phyloP scores from a whole-genome alignment of 108 stramenopile species.

The Nitzschia putrida region DNA sequence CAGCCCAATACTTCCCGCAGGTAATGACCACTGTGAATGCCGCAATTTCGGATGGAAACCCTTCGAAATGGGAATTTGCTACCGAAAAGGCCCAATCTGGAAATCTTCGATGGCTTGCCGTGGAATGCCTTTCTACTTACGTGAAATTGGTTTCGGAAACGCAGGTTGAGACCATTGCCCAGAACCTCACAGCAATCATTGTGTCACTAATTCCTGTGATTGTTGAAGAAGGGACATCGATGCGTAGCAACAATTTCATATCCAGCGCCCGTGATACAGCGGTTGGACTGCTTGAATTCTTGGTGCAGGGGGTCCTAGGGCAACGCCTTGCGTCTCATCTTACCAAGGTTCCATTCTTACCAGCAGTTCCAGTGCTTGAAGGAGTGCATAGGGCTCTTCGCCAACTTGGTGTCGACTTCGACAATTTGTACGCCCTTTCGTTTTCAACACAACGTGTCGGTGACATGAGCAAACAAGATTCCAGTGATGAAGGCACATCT shows the following conservation, averaged over 20 bases:
- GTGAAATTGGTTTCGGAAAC: constrained; percentile 52
- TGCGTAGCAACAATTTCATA: neutral
- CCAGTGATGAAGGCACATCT: neutral
- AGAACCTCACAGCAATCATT: constrained; percentile 70
- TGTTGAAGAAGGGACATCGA: constrained; percentile 3
- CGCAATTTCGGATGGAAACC: constrained; percentile 47
- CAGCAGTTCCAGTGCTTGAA: constrained; percentile 44
- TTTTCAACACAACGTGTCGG: constrained; percentile 30
- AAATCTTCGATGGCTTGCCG: constrained; percentile 53
- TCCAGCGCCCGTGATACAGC: constrained; percentile 42
- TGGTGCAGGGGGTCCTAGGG: constrained; percentile 56
- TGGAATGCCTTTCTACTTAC: constrained; percentile 62
- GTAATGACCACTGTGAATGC: constrained; percentile 69
- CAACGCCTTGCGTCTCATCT: constrained; percentile 51
- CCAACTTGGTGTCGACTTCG: constrained; percentile 69
- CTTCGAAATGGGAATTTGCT: neutral
- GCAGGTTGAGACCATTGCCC: constrained; percentile 50
- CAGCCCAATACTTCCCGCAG: constrained; percentile 75
- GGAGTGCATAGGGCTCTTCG: constrained; percentile 48
- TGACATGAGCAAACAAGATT: neutral
- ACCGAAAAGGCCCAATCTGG: constrained; percentile 1
- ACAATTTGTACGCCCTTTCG: constrained; percentile 56
- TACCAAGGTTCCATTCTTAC: constrained; percentile 78
- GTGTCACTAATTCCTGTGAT: constrained; percentile 73
- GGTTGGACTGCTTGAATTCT: constrained; percentile 54